These are phyloP conservation scores for Lactarius deliciosus DNA, from an alignment of 768 basidiomycete species.

Conservation along the genomic window DNA sequence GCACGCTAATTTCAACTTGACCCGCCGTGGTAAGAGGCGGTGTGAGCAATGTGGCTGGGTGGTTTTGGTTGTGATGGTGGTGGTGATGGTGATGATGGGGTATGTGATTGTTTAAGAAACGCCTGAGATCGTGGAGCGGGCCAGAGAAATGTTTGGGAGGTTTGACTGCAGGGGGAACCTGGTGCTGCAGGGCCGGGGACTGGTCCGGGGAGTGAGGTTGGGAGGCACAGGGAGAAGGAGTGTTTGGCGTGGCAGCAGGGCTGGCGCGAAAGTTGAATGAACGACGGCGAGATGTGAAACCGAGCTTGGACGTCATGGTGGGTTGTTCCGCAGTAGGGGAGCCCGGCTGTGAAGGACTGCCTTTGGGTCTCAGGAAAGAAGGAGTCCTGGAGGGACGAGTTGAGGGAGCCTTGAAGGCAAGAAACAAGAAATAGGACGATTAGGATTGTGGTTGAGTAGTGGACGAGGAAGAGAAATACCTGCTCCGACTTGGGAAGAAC, in stretches of 20 bases:
- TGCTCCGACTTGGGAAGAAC: slow-evolving; percentile 17
- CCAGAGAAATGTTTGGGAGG: slow-evolving; percentile 51
- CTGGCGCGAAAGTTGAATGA: slow-evolving; percentile 33
- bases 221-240: slow-evolving; percentile 16
- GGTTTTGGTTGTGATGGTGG: slow-evolving; percentile 30
- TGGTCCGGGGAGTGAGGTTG: slow-evolving; percentile 26
- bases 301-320: slow-evolving; percentile 32
- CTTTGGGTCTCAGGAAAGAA: slow-evolving; percentile 19
- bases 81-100: slow-evolving; percentile 46
- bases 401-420: slow-evolving; percentile 22
- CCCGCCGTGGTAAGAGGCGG: slow-evolving; percentile 31
- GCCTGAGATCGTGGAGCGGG: slow-evolving; percentile 88
- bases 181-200: slow-evolving; percentile 20
- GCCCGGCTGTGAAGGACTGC: slow-evolving; percentile 31
- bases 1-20: slow-evolving; percentile 34
- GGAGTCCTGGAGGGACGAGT: slow-evolving; percentile 13
- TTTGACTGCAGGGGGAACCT: slow-evolving; percentile 27
- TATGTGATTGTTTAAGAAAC: slow-evolving; percentile 92
- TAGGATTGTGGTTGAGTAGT: slow-evolving; percentile 17
- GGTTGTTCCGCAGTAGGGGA: slow-evolving; percentile 33
- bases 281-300: slow-evolving; percentile 27
- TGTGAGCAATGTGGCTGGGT: slow-evolving; percentile 30
- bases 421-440: slow-evolving; percentile 13
- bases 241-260: slow-evolving; percentile 29
- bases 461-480: slow-evolving; percentile 11